Percentiles rank a stretch among this genome's conserved stretches.
Conservation (phyloP, 805 yeast genomes). For the Tetrapisispora pingtungensis region DNA sequence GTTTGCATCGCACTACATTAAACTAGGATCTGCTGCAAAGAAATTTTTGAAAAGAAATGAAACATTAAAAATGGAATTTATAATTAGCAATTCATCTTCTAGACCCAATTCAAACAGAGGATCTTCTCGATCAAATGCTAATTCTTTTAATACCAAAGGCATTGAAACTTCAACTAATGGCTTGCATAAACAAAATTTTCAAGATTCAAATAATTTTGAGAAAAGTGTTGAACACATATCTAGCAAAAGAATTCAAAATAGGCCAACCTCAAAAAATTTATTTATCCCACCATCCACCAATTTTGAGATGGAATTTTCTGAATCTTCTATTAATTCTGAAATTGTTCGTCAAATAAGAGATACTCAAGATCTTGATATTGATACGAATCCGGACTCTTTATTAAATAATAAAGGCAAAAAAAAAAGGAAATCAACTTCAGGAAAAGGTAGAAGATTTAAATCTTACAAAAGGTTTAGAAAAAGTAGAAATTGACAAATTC, state of each 20-base stretch:
- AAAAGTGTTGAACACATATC: neutral
- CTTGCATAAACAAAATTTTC: too few species aligned
- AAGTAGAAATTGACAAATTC: neutral
- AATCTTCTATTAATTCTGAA: conserved; percentile 6
- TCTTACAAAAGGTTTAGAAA: neutral
- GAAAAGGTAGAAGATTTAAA: conserved; percentile 7
- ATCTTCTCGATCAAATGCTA: neutral
- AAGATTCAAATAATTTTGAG: too few species aligned
- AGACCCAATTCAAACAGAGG: conserved; percentile 8
- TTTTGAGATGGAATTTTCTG: neutral
- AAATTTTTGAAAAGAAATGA: conserved; percentile 36
- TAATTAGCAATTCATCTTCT: conserved; percentile 16
- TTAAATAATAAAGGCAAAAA: neutral
- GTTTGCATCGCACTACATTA: conserved; percentile 69
- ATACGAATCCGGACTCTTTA: neutral
- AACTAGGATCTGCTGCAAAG: conserved; percentile 46
- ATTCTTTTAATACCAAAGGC: neutral
- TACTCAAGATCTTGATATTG: conserved; percentile 6
- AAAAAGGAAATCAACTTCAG: conserved; percentile 2
- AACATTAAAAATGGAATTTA: conserved; percentile 44
- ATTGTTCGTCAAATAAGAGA: conserved; percentile 13
- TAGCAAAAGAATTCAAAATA: neutral
- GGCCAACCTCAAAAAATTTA: neutral
- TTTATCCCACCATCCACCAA: neutral
- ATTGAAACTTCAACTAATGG: neutral